Evolutionary conservation across 1,139 yeast species (phyloP).

Genomic region (Geotrichum restrictum): DNA sequence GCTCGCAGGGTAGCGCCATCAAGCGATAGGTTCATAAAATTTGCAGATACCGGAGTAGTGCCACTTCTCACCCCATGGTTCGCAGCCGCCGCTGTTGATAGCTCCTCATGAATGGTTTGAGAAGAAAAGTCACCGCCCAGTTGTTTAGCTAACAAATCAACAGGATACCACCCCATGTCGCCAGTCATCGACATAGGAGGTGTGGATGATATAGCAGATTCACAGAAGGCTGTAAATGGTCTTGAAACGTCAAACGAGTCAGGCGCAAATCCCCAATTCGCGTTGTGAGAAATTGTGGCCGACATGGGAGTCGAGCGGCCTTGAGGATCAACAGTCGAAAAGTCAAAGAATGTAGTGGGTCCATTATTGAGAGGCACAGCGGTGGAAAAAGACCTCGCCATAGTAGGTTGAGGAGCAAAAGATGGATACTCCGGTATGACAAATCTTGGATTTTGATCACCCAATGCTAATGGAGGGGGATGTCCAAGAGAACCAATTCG

Average conservation of each 20-base stretch:
- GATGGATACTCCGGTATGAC: not conserved
- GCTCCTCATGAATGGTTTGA: conserved; percentile 1
- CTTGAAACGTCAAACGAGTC: conserved; percentile 15
- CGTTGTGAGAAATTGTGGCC: conserved; percentile 2
- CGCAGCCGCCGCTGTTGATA: conserved; percentile 11
- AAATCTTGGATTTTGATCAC: not conserved
- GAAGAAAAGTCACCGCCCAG: conserved; percentile 1
- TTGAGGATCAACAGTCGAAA: not conserved
- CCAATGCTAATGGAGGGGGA: conserved; percentile 4
- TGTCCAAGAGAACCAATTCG: conserved; percentile 5
- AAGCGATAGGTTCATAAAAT: conserved; percentile 11
- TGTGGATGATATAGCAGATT: conserved; percentile 4
- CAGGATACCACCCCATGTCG: conserved; percentile 13
- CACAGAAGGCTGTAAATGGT: conserved; percentile 21
- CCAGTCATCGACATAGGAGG: not conserved
- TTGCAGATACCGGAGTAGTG: conserved; percentile 10
- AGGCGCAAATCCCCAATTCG: conserved; percentile 3
- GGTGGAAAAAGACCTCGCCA: conserved; percentile 1
- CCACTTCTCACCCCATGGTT: not conserved
- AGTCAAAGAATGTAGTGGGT: not conserved
- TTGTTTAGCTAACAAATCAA: conserved; percentile 9
- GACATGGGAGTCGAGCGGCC: conserved; percentile 14
- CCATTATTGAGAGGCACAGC: not conserved
- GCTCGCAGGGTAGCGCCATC: conserved; percentile 1
- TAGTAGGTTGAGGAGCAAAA: conserved; percentile 1